Evolutionary conservation across 352 stramenopile genomes (phyloP).

Genomic region (Phytophthora pistaciae): DNA sequence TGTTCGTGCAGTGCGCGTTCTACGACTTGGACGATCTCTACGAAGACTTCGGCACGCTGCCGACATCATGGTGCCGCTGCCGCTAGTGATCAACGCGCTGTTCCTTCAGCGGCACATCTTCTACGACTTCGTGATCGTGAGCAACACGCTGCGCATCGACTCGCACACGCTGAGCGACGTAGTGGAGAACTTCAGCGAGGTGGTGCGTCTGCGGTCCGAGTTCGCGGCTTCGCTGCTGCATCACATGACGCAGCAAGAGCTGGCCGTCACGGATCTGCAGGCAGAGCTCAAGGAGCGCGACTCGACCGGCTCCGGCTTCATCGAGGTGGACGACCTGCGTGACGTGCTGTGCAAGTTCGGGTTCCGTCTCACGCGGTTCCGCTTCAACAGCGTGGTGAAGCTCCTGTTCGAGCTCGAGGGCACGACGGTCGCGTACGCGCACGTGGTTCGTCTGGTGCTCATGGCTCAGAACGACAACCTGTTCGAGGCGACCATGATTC

Average conservation of each 20-base stretch:
- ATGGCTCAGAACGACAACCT: slow-evolving; percentile 39
- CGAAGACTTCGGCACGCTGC: slow-evolving; percentile 40
- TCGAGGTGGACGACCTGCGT: slow-evolving; percentile 56
- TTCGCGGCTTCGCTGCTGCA: slow-evolving; percentile 43
- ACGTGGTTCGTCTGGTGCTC: slow-evolving; percentile 51
- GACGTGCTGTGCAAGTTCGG: slow-evolving; percentile 50
- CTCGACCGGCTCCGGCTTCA: slow-evolving; percentile 24
- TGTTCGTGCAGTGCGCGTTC: slow-evolving; percentile 65
- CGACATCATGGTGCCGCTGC: slow-evolving; percentile 51
- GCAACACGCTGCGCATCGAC: slow-evolving; percentile 60
- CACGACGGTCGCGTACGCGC: slow-evolving; percentile 45
- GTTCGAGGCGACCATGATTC: slow-evolving; percentile 2
- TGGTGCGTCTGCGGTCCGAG: slow-evolving; percentile 56
- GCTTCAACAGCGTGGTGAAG: slow-evolving; percentile 71
- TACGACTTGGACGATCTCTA: slow-evolving; percentile 50
- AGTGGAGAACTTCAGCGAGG: slow-evolving; percentile 68
- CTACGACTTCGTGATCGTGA: slow-evolving; percentile 68
- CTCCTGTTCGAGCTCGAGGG: slow-evolving; percentile 55
- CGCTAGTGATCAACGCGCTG: slow-evolving; percentile 54
- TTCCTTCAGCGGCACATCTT: slow-evolving; percentile 66
- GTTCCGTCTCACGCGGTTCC: slow-evolving; percentile 60
- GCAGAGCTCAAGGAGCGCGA: slow-evolving; percentile 40
- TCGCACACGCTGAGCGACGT: slow-evolving; percentile 58
- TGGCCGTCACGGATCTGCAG: slow-evolving; percentile 45
- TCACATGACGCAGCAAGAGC: slow-evolving; percentile 31